Evolutionary conservation across 139 green algal genomes (phyloP).

Genomic region (Tetraselmis striata): DNA sequence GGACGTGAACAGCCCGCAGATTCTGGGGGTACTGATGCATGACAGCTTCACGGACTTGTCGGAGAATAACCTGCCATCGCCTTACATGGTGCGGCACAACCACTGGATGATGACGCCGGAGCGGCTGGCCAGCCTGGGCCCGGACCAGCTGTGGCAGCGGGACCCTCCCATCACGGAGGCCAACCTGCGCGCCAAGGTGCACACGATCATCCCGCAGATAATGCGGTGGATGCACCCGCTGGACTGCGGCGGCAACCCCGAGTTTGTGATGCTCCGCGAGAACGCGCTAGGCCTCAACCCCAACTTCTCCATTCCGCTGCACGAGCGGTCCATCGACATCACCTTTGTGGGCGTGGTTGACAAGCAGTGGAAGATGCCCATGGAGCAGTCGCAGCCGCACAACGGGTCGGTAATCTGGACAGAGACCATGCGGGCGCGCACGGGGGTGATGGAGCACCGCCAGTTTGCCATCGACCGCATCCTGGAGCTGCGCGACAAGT

Average conservation of each 20-base stretch:
- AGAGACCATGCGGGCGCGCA: background rate
- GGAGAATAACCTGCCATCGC: background rate
- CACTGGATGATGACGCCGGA: background rate
- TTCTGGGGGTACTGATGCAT: background rate
- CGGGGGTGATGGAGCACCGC: background rate
- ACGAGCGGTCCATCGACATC: slow-evolving; percentile 1
- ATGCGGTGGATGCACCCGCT: background rate
- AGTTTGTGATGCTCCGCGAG: background rate
- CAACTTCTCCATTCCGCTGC: background rate
- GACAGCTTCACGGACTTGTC: background rate
- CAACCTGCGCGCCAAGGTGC: background rate
- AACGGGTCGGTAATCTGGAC: background rate
- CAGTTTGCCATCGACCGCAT: background rate
- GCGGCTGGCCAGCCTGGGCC: background rate
- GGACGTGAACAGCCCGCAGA: background rate
- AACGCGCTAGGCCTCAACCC: background rate
- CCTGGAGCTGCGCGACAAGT: background rate
- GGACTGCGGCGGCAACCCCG: background rate
- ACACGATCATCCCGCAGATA: background rate
- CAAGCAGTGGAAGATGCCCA: background rate
- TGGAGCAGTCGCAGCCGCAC: background rate
- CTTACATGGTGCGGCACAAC: background rate
- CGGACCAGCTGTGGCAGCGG: background rate
- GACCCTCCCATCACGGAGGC: background rate
- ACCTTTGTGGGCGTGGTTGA: slow-evolving; percentile 1